A percentile compares a stretch with the other conserved stretches of the same genome.
Evolutionary conservation across 495 filamentous ascomycete genomes (phyloP).

Genomic region (Corynascus novoguineensis): DNA sequence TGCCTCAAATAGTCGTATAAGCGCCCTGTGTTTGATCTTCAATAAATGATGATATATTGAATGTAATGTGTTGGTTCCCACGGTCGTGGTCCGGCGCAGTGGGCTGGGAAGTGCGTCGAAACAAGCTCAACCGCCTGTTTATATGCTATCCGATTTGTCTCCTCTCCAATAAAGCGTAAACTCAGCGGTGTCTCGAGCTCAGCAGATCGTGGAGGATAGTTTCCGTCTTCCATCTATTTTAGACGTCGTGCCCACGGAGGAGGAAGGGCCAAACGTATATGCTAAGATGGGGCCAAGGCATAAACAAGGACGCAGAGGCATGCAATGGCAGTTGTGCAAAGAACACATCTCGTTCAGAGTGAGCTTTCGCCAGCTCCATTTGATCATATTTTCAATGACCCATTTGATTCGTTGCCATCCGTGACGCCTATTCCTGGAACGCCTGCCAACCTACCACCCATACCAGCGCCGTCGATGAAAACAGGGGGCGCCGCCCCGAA

Average conservation of each 20-base stretch:
- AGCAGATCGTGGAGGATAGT: slow-evolving; percentile 46
- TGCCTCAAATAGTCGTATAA: no score
- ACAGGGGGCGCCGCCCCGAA: neutral
- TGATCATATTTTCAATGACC: neutral
- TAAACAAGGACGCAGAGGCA: neutral
- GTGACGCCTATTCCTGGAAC: neutral
- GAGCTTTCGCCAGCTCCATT: neutral
- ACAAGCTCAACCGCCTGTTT: no score
- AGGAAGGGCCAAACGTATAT: slow-evolving; percentile 59
- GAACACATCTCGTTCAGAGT: neutral
- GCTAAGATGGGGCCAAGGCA: slow-evolving; percentile 50
- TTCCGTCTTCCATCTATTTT: slow-evolving; percentile 70
- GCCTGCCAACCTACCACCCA: neutral
- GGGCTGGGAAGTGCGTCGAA: no score
- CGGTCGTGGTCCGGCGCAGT: no score
- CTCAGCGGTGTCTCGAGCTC: slow-evolving; percentile 33
- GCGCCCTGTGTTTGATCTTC: no score
- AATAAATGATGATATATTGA: no score
- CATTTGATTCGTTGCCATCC: neutral
- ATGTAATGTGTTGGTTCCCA: no score
- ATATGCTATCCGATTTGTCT: slow-evolving; percentile 18
- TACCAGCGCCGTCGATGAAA: neutral
- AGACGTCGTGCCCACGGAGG: slow-evolving; percentile 63
- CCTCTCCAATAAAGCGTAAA: slow-evolving; percentile 46
- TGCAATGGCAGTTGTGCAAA: neutral